Evolutionary conservation across 2,329 filamentous ascomycete genomes (phyloP).

Genomic region (Talaromyces verruculosus): DNA sequence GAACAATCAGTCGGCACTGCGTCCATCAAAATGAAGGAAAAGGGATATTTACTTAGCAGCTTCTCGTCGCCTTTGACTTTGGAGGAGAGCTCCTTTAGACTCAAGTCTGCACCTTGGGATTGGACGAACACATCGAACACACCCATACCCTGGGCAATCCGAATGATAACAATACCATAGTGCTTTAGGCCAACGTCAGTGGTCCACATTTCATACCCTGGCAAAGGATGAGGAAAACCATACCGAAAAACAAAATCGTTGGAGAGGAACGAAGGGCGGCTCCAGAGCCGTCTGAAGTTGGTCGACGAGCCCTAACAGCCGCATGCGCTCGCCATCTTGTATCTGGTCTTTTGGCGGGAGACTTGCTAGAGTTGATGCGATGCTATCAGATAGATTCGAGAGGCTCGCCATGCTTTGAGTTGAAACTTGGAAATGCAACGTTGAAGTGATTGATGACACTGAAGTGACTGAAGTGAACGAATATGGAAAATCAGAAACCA

Average conservation of each 20-base stretch:
- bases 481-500: neutral
- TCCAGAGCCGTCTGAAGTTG: conserved; percentile 19
- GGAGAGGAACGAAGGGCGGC: neutral
- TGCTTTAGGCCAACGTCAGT: neutral
- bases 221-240: neutral
- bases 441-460: neutral
- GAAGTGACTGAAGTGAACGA: neutral
- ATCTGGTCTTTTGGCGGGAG: conserved; percentile 23
- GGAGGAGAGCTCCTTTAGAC: neutral
- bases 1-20: neutral
- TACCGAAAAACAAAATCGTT: conserved; percentile 9
- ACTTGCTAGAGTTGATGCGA: neutral
- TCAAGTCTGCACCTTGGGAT: neutral
- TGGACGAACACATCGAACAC: conserved; percentile 9
- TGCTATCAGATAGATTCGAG: neutral
- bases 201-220: neutral
- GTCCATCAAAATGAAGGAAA: neutral
- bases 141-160: conserved; percentile 15
- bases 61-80: conserved; percentile 14
- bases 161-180: neutral
- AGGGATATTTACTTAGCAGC: neutral
- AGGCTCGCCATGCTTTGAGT: conserved; percentile 7
- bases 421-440: neutral
- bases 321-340: conserved; percentile 23
- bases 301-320: conserved; percentile 19